A percentile compares a stretch with the other conserved stretches of the same genome.
These are phyloP conservation scores for Clonostachys chloroleuca DNA, from an alignment of 2,329 filamentous ascomycete genomes.

Conservation along the genomic window DNA sequence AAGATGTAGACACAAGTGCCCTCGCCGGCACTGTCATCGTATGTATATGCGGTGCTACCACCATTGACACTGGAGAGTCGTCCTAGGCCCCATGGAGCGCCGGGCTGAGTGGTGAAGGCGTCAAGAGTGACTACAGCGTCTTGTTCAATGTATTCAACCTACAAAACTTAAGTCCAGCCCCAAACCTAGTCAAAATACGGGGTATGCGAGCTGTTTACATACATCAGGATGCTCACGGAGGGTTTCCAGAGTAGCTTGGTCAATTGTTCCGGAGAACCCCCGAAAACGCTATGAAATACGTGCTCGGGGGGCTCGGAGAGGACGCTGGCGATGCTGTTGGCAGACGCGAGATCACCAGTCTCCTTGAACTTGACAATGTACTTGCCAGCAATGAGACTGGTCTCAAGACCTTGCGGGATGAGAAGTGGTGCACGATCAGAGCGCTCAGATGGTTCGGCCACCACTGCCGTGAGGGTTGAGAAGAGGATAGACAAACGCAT, in stretches of 20 bases:
- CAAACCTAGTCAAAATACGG: not conserved
- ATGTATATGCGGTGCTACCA: slow-evolving; percentile 8
- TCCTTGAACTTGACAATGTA: slow-evolving; percentile 14
- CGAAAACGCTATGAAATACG: slow-evolving; percentile 8
- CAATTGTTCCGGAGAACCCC: slow-evolving; percentile 7
- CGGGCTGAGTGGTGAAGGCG: slow-evolving; percentile 16
- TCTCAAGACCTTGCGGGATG: slow-evolving; percentile 5
- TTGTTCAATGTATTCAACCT: slow-evolving; percentile 28
- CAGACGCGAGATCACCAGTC: slow-evolving; percentile 2
- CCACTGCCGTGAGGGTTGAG: slow-evolving; percentile 12
- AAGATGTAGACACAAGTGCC: slow-evolving; percentile 16
- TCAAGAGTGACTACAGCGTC: slow-evolving; percentile 17
- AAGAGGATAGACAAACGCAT: slow-evolving; percentile 8
- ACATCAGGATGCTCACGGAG: slow-evolving; percentile 9
- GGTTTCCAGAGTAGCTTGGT: slow-evolving; percentile 3
- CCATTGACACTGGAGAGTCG: slow-evolving; percentile 9
- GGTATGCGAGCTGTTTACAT: not conserved
- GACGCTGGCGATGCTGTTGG: slow-evolving; percentile 5
- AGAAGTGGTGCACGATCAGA: slow-evolving; percentile 16
- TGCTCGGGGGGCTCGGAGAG: slow-evolving; percentile 5
- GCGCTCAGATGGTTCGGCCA: slow-evolving; percentile 13
- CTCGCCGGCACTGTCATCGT: slow-evolving; percentile 10
- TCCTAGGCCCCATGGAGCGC: slow-evolving; percentile 10
- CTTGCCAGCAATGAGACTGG: slow-evolving; percentile 8
- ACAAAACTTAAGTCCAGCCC: slow-evolving; percentile 2